Evolutionary conservation across 345 rosid genomes (phyloP), one percentile per base, ranked within the genome.

Genomic region (Citrus hindsii): DNA sequence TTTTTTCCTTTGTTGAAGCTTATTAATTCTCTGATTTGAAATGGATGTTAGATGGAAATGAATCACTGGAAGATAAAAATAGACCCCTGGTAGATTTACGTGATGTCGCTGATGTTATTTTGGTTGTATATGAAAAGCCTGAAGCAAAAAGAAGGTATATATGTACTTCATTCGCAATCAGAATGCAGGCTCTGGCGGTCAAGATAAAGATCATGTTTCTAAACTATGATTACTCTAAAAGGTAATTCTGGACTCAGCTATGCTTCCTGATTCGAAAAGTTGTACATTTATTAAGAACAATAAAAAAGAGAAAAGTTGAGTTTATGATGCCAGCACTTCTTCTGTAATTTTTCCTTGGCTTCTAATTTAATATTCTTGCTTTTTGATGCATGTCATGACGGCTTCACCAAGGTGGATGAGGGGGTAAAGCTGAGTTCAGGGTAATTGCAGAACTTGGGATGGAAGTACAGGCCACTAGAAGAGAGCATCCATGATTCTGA

Each of bases 401-500:
- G 94, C 32, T 90, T 77, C 80, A 55, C 58, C 0, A 85, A 81
- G n/a, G 75, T 8, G 7, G 76, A 53, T 67, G 73, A 38, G 13
- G 66, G 48, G 19, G 28, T 24, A 21, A 77, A 35, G 65, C n/a
- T 84, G 70, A 90, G 80, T 73, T 86, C 89, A 10, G 84, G 82
- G 79, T 87, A 84, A 71, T 70, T 88, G 85, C 79, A 79, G 78
- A 83, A 74, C 21, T 76, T 85, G 51, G 88, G 91, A 37, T 88
- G 90, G 93, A 22, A 75, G 69, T 87, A 81, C 73, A 58, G 87
- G 69, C 85, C 90, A 1, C 75, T 89, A 74, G 93, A 90, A 63
- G 88, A 92, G 75, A 91, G 87, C 67, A 86, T 88, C 8, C 81
- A 68, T 8, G 93, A 92, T 76, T 82, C 93, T 16, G 80, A 85